A percentile compares a stretch with the other conserved stretches of the same genome.
Conservation (phyloP, 768 basidiomycete species). For the Gautieria morchelliformis region DNA sequence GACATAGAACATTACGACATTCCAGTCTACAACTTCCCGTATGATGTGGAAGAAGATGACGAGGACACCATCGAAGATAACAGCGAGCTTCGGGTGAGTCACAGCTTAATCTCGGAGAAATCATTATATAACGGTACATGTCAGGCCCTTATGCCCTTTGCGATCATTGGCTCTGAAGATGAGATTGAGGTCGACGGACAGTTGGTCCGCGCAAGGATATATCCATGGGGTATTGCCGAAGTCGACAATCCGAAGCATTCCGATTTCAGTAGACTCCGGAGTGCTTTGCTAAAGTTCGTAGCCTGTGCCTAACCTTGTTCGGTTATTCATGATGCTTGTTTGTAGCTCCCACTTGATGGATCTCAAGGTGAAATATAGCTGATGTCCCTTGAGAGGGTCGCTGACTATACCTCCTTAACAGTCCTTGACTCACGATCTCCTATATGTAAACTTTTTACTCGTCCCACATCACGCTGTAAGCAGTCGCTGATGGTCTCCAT, state of each 20-base stretch:
- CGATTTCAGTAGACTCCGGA: constrained; percentile 91
- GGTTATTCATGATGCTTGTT: neutral
- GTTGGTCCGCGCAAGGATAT: constrained; percentile 84
- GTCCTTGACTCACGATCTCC: constrained; percentile 83
- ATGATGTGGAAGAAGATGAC: constrained; percentile 98
- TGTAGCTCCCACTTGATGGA: constrained; percentile 87
- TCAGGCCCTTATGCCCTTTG: constrained; percentile 88
- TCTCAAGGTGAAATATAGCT: constrained; percentile 50
- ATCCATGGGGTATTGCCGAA: constrained; percentile 98
- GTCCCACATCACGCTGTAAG: too few relatives aligned
- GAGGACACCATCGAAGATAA: constrained; percentile 98
- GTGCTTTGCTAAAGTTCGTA: constrained; percentile 79
- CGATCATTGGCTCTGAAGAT: constrained; percentile 95
- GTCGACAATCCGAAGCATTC: constrained; percentile 99
- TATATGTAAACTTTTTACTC: constrained; percentile 38
- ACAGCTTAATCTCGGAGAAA: neutral
- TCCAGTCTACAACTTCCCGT: constrained; percentile 99
- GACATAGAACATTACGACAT: constrained; percentile 98
- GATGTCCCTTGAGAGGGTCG: neutral
- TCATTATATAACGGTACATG: neutral
- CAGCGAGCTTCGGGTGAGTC: constrained; percentile 77
- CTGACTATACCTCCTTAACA: neutral
- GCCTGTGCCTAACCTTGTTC: neutral
- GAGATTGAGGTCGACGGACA: constrained; percentile 91
- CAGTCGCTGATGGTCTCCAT: constrained; percentile 11